Percentiles rank a stretch among this genome's conserved stretches.
Conservation (phyloP, 768 basidiomycete species). For the Mrakia frigida region DNA sequence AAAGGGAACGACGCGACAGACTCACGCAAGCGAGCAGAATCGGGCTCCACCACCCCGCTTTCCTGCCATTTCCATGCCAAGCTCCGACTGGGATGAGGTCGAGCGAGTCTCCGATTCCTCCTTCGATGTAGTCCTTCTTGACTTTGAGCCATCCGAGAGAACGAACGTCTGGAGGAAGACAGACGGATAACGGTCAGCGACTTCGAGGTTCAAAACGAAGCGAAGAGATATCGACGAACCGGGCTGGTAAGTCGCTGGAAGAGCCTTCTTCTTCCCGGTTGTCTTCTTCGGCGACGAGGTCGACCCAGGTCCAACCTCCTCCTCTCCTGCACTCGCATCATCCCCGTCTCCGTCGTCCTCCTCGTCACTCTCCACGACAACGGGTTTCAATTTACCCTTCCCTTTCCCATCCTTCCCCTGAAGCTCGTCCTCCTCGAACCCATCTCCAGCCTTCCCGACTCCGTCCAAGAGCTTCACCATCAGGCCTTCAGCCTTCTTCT, state of each 20-base stretch:
- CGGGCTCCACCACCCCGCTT: slow-evolving; percentile 26
- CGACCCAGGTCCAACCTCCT: slow-evolving; percentile 36
- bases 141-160: slow-evolving; percentile 84
- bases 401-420: slow-evolving; percentile 36
- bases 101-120: slow-evolving; percentile 60
- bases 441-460: slow-evolving; percentile 33
- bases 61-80: slow-evolving; percentile 72
- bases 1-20: background rate
- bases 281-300: slow-evolving; percentile 29
- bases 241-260: slow-evolving; percentile 81
- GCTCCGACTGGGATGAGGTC: slow-evolving; percentile 55
- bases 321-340: slow-evolving; percentile 34
- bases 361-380: slow-evolving; percentile 30
- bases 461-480: slow-evolving; percentile 70
- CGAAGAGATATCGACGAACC: slow-evolving; percentile 44
- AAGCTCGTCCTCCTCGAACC: slow-evolving; percentile 59
- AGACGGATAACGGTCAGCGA: background rate
- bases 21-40: slow-evolving; percentile 29
- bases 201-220: background rate
- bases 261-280: slow-evolving; percentile 54
- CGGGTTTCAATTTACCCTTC: slow-evolving; percentile 36
- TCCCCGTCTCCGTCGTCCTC: slow-evolving; percentile 33
- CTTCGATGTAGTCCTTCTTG: slow-evolving; percentile 84
- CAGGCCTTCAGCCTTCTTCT: slow-evolving; percentile 79
- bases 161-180: slow-evolving; percentile 60